Evolutionary conservation across 2,329 filamentous ascomycete genomes (phyloP).

Genomic region (Penicillium thymicola): DNA sequence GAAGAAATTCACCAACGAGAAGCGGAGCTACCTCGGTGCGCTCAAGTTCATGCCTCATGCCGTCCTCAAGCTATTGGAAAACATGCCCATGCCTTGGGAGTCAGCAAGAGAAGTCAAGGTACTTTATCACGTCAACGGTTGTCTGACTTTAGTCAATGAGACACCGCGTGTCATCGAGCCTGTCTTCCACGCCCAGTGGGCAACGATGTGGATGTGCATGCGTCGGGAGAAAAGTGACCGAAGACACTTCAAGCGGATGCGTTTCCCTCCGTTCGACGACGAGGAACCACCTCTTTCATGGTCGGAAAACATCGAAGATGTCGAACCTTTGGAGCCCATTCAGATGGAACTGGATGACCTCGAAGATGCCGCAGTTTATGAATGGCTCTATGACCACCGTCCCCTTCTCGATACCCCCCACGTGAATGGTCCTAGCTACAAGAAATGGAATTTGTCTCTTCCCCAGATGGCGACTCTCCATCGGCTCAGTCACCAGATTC

Average conservation of each 20-base stretch:
- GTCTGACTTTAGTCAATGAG: conserved; percentile 94
- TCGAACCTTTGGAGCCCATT: conserved; percentile 94
- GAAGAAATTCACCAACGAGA: conserved; percentile 98
- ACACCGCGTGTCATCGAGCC: conserved; percentile 95
- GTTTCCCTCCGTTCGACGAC: conserved; percentile 97
- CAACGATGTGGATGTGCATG: conserved; percentile 99
- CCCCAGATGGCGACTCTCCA: conserved; percentile 96
- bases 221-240: conserved; percentile 95
- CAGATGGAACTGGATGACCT: conserved; percentile 97
- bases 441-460: conserved; percentile 86
- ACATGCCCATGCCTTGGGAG: conserved; percentile 99
- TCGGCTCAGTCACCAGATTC: conserved; percentile 81
- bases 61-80: conserved; percentile 93
- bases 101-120: conserved; percentile 95
- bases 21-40: conserved; percentile 93
- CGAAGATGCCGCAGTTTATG: conserved; percentile 84
- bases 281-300: conserved; percentile 96
- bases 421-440: conserved; percentile 95
- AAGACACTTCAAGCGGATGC: conserved; percentile 96
- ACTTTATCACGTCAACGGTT: conserved; percentile 96
- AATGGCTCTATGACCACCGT: conserved; percentile 97
- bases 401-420: conserved; percentile 87
- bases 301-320: conserved; percentile 98
- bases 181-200: conserved; percentile 97
- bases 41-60: conserved; percentile 99